Conservation (phyloP, 768 basidiomycete genomes). For the Podaxis sp. region DNA sequence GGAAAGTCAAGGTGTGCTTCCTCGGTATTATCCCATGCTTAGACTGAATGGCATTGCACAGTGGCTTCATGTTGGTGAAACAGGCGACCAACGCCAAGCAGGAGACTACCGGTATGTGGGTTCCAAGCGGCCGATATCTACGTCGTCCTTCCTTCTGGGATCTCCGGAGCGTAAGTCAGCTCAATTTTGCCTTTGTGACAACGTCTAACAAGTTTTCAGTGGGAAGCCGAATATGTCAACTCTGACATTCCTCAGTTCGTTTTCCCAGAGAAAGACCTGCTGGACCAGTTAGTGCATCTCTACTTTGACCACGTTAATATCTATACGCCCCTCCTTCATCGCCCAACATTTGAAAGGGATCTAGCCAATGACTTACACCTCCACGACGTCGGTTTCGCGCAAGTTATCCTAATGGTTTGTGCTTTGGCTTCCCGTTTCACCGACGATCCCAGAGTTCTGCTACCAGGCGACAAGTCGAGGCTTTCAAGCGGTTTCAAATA, state of each 20-base stretch:
- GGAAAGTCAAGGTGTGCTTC: constrained; percentile 36
- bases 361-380: constrained; percentile 48
- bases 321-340: constrained; percentile 64
- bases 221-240: constrained; percentile 32
- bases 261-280: constrained; percentile 53
- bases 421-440: constrained; percentile 61
- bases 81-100: constrained; percentile 43
- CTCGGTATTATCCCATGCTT: not conserved
- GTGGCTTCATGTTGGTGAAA: constrained; percentile 42
- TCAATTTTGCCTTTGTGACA: not conserved
- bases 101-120: constrained; percentile 30
- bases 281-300: constrained; percentile 46
- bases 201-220: constrained; percentile 27
- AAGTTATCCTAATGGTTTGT: constrained; percentile 62
- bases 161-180: constrained; percentile 25
- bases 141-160: constrained; percentile 31
- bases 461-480: constrained; percentile 34
- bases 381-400: constrained; percentile 49
- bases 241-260: constrained; percentile 27
- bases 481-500: constrained; percentile 61
- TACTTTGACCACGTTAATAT: constrained; percentile 59
- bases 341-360: constrained; percentile 57
- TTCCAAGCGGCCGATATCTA: constrained; percentile 17
- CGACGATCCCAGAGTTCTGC: constrained; percentile 44
- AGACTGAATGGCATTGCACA: constrained; percentile 18